phyloP scores from a whole-genome alignment of 202 grass and related monocot species.

The Saccharum hybrid region DNA sequence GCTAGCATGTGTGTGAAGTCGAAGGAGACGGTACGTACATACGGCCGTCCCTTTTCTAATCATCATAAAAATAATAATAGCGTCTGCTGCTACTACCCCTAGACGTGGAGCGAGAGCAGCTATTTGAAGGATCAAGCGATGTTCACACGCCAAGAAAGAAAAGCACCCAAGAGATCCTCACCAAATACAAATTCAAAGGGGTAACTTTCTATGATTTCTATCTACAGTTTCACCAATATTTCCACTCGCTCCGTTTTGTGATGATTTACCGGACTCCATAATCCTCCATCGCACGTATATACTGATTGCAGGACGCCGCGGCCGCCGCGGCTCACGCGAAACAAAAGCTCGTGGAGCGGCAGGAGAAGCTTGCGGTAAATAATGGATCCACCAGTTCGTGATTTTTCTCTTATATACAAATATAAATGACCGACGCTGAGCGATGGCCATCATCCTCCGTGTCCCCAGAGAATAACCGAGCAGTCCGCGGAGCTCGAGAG shows the following conservation, averaged over 20 bases:
- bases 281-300: no score
- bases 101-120: constrained; percentile 57
- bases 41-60: not conserved
- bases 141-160: constrained; percentile 72
- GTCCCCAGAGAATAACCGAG: constrained; percentile 64
- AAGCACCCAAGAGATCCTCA: constrained; percentile 88
- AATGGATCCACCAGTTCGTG: not conserved
- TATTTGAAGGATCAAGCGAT: constrained; percentile 64
- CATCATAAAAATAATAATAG: not conserved
- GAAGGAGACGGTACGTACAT: not conserved
- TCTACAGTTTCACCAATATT: not conserved
- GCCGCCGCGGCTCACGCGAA: constrained; percentile 82
- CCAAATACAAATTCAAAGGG: constrained; percentile 84
- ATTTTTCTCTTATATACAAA: not conserved
- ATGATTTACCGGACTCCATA: not conserved
- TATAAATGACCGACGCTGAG: not conserved
- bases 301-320: constrained; percentile 88
- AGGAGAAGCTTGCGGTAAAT: constrained; percentile 88
- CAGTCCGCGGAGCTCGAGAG: constrained; percentile 80
- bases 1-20: not conserved
- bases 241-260: not conserved
- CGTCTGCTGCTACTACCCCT: constrained; percentile 12
- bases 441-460: not conserved
- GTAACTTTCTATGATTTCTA: constrained; percentile 40
- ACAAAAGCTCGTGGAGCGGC: constrained; percentile 80